Base-by-base conservation (phyloP, 225 moss, liverwort and hornwort species). In the Physcomitrellopsis africana region DNA sequence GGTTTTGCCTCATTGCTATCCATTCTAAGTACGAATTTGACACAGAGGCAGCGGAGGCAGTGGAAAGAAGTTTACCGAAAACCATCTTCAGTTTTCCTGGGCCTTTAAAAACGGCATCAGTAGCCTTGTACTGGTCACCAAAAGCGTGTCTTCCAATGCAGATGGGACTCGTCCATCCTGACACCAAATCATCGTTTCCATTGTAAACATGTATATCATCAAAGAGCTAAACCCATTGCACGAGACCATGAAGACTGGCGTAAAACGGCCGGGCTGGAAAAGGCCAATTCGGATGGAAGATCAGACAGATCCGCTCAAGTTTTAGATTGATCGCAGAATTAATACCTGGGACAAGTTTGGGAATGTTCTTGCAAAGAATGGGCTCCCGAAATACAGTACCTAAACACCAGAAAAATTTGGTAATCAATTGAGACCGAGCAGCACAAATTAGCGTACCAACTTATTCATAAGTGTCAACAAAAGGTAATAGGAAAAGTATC, bases 121-220 rank as follows among this genome's bases (percentile, higher is more conserved):
- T 96, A 11, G 95, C 95, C 70, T 82, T 91, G 83, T 96, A 96
- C 80, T 96, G 95, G 75, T 96, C 95, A 10, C 91, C 95, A 69
- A 74, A 90, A 17, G 93, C 95, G 79, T 96, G 95, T 76, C 95
- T 93, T 41, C 95, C 95, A 73, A 96, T 96, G 80, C 95, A 96
- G 74, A 96, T 96, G 24, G 95, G 90, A 22, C 82, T 86, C 11
- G 81, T 91, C 95, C 95, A 96, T 68, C 81, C 91, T 92, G 81
- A 60, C 41, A 60, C 51, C 29, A 81, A 52, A 60, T 66, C 75
- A 66, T 56, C 66, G 67, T 12, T 41, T 56, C n/a, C 49, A 53
- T 71, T n/a, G 76, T 76, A 26, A 64, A 7, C 8, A 74, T 23
- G 15, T 23, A 41, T 24, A 62, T 15, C 8, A 18, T 57, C 27